Percentiles rank a stretch among this genome's conserved stretches.
Evolutionary conservation across 2,329 filamentous ascomycete species (phyloP).

Genomic region (Alternaria incomplexa): DNA sequence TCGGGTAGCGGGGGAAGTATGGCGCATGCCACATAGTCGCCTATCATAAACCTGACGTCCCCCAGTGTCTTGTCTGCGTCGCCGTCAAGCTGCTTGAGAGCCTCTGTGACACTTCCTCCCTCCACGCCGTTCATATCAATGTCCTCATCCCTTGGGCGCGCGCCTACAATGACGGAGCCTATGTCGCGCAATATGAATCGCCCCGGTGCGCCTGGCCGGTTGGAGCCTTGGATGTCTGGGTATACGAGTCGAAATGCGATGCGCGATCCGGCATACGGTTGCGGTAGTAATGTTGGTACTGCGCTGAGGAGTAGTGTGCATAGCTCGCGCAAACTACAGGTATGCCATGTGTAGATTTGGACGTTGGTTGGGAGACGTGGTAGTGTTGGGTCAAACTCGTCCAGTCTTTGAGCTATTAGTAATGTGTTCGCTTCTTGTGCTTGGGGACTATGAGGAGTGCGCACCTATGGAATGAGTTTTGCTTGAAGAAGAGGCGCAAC

Average conservation of each 20-base stretch:
- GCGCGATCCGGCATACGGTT: slow-evolving; percentile 78
- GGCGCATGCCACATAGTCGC: slow-evolving; percentile 85
- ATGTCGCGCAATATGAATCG: slow-evolving; percentile 81
- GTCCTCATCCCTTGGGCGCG: slow-evolving; percentile 42
- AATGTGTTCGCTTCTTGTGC: not conserved
- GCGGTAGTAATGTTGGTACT: slow-evolving; percentile 72
- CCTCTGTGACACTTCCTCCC: slow-evolving; percentile 29
- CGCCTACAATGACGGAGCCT: slow-evolving; percentile 76
- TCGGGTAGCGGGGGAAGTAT: slow-evolving; percentile 77
- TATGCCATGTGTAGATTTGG: slow-evolving; percentile 84
- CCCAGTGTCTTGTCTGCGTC: slow-evolving; percentile 75
- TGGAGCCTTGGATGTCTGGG: slow-evolving; percentile 68
- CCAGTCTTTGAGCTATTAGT: slow-evolving; percentile 57
- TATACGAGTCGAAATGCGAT: slow-evolving; percentile 88
- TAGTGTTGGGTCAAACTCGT: slow-evolving; percentile 67
- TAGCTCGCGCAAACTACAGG: slow-evolving; percentile 81
- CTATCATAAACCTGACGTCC: slow-evolving; percentile 82
- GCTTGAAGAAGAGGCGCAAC: slow-evolving; percentile 82
- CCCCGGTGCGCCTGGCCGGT: slow-evolving; percentile 54
- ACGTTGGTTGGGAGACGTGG: slow-evolving; percentile 69
- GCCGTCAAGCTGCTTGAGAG: slow-evolving; percentile 57
- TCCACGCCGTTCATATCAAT: slow-evolving; percentile 20
- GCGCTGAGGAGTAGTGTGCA: slow-evolving; percentile 75
- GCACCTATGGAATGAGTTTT: slow-evolving; percentile 73
- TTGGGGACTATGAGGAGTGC: not conserved